These are phyloP conservation scores for Parietaria judaica DNA, from an alignment of 306 rosid genomes.

Conservation along the genomic window DNA sequence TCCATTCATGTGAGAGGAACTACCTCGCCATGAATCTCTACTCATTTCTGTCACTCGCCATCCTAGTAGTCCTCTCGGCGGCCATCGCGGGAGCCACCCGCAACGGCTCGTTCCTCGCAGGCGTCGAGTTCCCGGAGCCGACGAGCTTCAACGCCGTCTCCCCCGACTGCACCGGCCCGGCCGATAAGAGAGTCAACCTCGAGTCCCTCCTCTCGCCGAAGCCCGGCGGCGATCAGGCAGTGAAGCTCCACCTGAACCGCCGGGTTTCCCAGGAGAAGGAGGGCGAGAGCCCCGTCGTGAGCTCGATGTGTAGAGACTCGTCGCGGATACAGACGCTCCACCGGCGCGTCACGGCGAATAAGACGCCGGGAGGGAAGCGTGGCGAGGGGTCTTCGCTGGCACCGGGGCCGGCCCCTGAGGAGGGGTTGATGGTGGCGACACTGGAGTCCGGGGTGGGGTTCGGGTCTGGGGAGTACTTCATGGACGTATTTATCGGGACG, in stretches of 20 bases:
- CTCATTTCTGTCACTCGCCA: slow-evolving; percentile 23
- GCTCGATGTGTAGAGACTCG: slow-evolving; percentile 51
- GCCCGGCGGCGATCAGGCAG: slow-evolving; percentile 12
- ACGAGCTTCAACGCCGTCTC: slow-evolving; percentile 51
- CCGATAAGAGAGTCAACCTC: slow-evolving; percentile 18
- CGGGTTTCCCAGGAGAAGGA: slow-evolving; percentile 21
- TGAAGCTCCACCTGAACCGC: slow-evolving; percentile 64
- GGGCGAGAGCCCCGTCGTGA: slow-evolving; percentile 41
- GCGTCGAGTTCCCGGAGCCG: slow-evolving; percentile 57
- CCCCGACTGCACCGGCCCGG: slow-evolving; percentile 43
- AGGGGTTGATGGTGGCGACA: slow-evolving; percentile 75
- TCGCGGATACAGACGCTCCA: slow-evolving; percentile 77
- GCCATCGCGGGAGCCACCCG: slow-evolving; percentile 25
- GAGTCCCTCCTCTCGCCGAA: background rate
- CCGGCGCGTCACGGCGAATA: slow-evolving; percentile 53
- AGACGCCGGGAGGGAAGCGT: slow-evolving; percentile 55
- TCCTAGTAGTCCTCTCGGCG: slow-evolving; percentile 32
- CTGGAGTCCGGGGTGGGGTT: slow-evolving; percentile 88
- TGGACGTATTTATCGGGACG: slow-evolving; percentile 91
- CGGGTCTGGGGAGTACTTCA: slow-evolving; percentile 96
- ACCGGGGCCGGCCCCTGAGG: slow-evolving; percentile 34
- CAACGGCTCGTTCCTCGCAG: slow-evolving; percentile 61
- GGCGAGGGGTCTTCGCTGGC: slow-evolving; percentile 3
- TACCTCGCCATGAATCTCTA: slow-evolving; percentile 28
- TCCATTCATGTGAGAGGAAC: background rate